These are phyloP conservation scores for Cercospora janseana DNA, from an alignment of 2,329 filamentous ascomycete species.

Conservation along the genomic window DNA sequence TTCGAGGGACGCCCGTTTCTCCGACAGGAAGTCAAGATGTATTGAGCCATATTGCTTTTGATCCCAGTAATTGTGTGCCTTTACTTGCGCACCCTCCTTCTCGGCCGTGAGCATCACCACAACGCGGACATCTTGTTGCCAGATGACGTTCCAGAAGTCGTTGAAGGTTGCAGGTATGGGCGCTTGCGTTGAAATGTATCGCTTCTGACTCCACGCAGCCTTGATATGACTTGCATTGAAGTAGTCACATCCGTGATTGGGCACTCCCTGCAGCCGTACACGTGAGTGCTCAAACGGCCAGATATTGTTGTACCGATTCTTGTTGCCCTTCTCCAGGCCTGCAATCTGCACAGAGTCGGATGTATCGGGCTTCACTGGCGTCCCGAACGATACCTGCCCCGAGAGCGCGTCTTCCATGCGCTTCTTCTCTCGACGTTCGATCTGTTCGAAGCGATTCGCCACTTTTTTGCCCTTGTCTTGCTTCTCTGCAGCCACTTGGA, in stretches of 20 bases:
- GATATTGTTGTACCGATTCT: constrained; percentile 98
- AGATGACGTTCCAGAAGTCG: constrained; percentile 96
- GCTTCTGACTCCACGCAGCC: constrained; percentile 77
- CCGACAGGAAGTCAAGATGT: constrained; percentile 71
- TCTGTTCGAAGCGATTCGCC: constrained; percentile 76
- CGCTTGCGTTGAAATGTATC: constrained; percentile 93
- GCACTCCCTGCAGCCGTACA: constrained; percentile 71
- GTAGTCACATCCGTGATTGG: constrained; percentile 76
- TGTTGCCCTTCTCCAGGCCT: constrained; percentile 88
- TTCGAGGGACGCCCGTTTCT: constrained; percentile 78
- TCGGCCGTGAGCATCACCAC: constrained; percentile 97
- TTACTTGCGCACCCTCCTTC: constrained; percentile 86
- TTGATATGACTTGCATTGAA: constrained; percentile 90
- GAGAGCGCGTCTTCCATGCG: constrained; percentile 85
- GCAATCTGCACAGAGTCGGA: constrained; percentile 65
- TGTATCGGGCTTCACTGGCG: constrained; percentile 31
- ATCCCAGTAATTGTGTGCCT: constrained; percentile 93
- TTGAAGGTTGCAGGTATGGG: constrained; percentile 89
- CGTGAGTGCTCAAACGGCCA: constrained; percentile 92
- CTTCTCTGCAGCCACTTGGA: constrained; percentile 64
- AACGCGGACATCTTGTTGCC: constrained; percentile 93
- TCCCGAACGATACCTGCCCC: constrained; percentile 57
- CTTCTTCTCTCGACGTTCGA: constrained; percentile 81
- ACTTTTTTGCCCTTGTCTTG: constrained; percentile 75
- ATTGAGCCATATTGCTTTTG: constrained; percentile 74